These are phyloP conservation scores for Heritiera littoralis DNA, from an alignment of 345 rosid species.

Conservation along the genomic window DNA sequence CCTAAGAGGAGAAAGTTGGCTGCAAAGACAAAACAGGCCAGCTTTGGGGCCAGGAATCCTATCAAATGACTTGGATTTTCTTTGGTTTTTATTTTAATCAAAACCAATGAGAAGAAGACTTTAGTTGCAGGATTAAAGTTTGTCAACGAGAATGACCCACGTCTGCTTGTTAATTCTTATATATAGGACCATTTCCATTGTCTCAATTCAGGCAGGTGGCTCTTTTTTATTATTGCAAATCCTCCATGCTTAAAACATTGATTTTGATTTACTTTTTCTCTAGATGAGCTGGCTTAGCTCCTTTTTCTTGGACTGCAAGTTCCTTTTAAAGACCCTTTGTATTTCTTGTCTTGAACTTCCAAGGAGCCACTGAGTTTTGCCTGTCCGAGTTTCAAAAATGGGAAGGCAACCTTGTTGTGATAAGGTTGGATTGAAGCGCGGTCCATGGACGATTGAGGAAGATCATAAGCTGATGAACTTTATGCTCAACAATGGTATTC, in stretches of 20 bases:
- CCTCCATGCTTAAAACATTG: no score
- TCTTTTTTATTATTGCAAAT: no score
- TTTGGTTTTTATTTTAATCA: neutral
- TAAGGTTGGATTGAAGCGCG: conserved; percentile 85
- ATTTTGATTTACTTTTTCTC: conserved; percentile 21
- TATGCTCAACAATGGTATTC: conserved; percentile 87
- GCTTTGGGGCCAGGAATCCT: conserved; percentile 42
- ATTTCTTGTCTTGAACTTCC: neutral
- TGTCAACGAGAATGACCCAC: conserved; percentile 46
- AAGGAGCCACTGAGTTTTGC: neutral
- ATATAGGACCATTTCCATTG: conserved; percentile 30
- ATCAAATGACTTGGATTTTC: conserved; percentile 13
- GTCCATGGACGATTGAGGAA: conserved; percentile 98
- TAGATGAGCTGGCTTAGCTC: conserved; percentile 46
- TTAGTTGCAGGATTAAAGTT: conserved; percentile 10
- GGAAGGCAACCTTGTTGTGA: conserved; percentile 97
- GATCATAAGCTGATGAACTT: conserved; percentile 88
- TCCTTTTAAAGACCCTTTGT: conserved; percentile 23
- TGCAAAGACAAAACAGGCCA: conserved; percentile 53
- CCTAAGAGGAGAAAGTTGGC: conserved; percentile 28
- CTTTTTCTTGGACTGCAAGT: conserved; percentile 34
- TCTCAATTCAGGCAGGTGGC: conserved; percentile 5
- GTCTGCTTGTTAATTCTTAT: conserved; percentile 19
- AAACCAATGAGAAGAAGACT: conserved; percentile 24
- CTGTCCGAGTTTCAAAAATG: conserved; percentile 31